Base-by-base conservation (phyloP, 2,329 filamentous ascomycete genomes). In the Phyllosticta citrichinensis region DNA sequence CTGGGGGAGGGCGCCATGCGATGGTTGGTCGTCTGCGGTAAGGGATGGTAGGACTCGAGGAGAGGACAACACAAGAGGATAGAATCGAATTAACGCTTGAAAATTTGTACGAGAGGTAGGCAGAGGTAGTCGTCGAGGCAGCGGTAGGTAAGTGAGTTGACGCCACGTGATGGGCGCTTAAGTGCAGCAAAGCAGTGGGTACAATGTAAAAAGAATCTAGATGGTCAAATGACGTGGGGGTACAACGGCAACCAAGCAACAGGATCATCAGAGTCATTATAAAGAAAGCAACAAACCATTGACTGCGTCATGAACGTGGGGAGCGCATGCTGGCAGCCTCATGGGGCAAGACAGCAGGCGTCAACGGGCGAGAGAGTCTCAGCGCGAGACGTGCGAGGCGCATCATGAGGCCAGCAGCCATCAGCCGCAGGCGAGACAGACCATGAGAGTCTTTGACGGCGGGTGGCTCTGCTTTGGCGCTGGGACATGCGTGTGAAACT, bases 1-100 rank as follows among this genome's bases (percentile, higher is more conserved):
- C 66, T 71, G 52, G 67, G 66, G 57, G 66, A 66, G 64, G 40
- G 40, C 40, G 40, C 40, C 40, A 47, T 47, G 40, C 40, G 40
- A 47, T 47, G 6, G 40, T 47, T 14, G 40, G 17, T 47, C 17
- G 40, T 8, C n/a, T 47, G 40, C 40, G 40, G 40, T 47, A 47
- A 47, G 40, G 40, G 14, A 47, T n/a, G 40, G 40, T 47, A 47
- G 40, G 17, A 47, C 40, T 47, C n/a, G 40, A n/a, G n/a, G n/a
- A 47, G 14, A 8, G 17, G 40, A 47, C n/a, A n/a, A 47, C 40
- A 47, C 40, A 47, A 47, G 40, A 47, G 40, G 6, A 47, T 17
- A 30, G 40, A n/a, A 17, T 33, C 9, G 8, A 33, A 40, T 6
- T 47, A 2, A 47, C 40, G 6, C 2, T n/a, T 17, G 40, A 19